Evolutionary conservation across 106 monocot genomes (phyloP).

Genomic region (Xerophyta viscosa): DNA sequence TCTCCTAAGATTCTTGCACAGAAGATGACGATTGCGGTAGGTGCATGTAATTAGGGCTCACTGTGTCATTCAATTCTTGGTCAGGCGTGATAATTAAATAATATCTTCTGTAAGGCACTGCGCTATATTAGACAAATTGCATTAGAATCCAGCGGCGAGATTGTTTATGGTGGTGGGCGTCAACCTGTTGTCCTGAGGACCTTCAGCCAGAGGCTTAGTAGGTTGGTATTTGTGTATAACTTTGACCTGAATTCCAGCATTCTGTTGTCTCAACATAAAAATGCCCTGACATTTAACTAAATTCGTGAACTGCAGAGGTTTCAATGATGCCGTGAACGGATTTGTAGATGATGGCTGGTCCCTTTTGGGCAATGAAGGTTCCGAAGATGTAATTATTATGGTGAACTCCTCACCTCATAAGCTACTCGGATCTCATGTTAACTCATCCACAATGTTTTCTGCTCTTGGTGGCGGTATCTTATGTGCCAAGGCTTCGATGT

Average conservation of each 20-base stretch:
- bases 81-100: not conserved
- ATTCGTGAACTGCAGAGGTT: conserved; percentile 36
- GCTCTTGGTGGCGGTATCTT: conserved; percentile 62
- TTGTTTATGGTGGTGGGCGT: conserved; percentile 48
- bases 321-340: conserved; percentile 82
- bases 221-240: conserved; percentile 20
- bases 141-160: conserved; percentile 71
- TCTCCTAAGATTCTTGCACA: conserved; percentile 86
- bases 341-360: conserved; percentile 60
- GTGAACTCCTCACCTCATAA: conserved; percentile 70
- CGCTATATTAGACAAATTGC: conserved; percentile 82
- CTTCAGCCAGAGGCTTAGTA: conserved; percentile 82
- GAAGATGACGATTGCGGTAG: conserved; percentile 88
- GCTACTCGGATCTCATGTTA: conserved; percentile 44
- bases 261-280: not conserved
- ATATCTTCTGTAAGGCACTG: conserved; percentile 43
- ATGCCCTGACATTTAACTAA: not conserved
- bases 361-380: conserved; percentile 44
- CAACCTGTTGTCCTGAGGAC: conserved; percentile 76
- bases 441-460: conserved; percentile 31
- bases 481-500: conserved; percentile 93
- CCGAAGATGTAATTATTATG: conserved; percentile 67
- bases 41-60: too few relatives aligned
- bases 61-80: too few relatives aligned
- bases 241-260: not conserved